Evolutionary conservation across 495 filamentous ascomycete species (phyloP), one percentile per base, ranked within the genome.

Genomic region (Penicillium steckii): DNA sequence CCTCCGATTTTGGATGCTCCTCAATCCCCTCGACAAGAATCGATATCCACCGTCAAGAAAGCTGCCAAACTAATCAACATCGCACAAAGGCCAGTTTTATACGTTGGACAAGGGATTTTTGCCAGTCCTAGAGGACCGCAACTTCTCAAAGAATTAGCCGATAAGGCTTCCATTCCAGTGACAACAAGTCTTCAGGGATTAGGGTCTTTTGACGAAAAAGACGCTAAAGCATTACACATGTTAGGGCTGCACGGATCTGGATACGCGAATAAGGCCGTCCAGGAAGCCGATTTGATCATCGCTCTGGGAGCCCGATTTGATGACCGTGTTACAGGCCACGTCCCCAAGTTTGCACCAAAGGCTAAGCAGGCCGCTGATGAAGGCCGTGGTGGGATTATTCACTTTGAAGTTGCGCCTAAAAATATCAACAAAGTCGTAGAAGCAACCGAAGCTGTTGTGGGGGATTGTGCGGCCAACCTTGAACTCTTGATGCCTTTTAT

Each of bases 401-500:
- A 86, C 62, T 84, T 86, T 60, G 82, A 86, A 50, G 80, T 85
- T 51, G 75, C 80, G 73, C 81, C 82, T 29, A 83, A 84, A 66
- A 82, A 82, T 68, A 82, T 84, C 62, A 83, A 83, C 72, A 86
- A 85, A 67, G 80, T 85, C 10, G 78, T 85, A 29, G 73, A 83
- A 63, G 80, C 82, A 6, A 84, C 73, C 22, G 81, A 84, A 59
- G 80, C 82, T 26, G 78, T 85, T 8, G 78, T 81, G 64, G 83
- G 83, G 29, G 82, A 86, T 50, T 76, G 84, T 23, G 72, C 77
- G 2, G 66, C 73, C 6, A 97, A 93, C 62, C 71, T 97, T n/a
- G 76, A 75, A 25, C 64, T 80, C 17, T 84, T 97, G 30, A 59
- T 96, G 10, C 89, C 91, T 5, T 73, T 96, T 18, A 70, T 88